Evolutionary conservation across 2,329 filamentous ascomycete species (phyloP), one percentile per base, ranked within the genome.

Genomic region (Pseudofabraea citricarpa): DNA sequence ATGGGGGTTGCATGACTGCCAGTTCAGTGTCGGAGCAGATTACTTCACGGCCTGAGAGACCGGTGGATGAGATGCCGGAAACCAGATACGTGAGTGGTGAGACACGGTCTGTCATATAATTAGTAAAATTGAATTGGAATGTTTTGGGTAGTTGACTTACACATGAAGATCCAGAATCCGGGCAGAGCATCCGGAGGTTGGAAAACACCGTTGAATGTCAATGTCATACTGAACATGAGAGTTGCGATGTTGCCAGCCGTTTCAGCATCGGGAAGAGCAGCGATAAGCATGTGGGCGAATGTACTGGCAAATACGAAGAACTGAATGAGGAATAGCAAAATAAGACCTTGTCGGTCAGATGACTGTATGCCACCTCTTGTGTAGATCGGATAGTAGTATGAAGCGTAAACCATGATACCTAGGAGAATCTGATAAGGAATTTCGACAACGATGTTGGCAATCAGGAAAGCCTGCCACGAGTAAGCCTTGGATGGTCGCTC

Each of bases 281-380:
- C 78, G 52, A 94, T 90, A 51, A 89, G 70, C 68, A 91, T 79
- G 45, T 87, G 79, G 6, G 87, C 82, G 59, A 95, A 95, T 2
- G 88, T 93, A n/a, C 79, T 86, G 0, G 85, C 82, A 65, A 90
- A 91, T 39, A 94, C 66, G 54, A 91, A 76, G 73, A 94, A 94
- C 53, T 78, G 71, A 53, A 83, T 72, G 15, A 90, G 68, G 53
- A 88, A 80, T 19, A 95, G 71, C 68, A 91, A 87, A 74, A 91
- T 85, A 12, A 93, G 77, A 0, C 73, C 59, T 45, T 61, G 59
- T 10, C 55, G 46, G 8, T 44, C n/a, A 1, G 50, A 49, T 9
- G 51, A 21, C 40, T 57, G 58, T 13, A 61, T 58, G 2, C 59
- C 85, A 9, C 86, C 85, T 15, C 86, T 83, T 52, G 87, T 80